Conservation (phyloP, 805 yeast species). For the Candida wancherniae region DNA sequence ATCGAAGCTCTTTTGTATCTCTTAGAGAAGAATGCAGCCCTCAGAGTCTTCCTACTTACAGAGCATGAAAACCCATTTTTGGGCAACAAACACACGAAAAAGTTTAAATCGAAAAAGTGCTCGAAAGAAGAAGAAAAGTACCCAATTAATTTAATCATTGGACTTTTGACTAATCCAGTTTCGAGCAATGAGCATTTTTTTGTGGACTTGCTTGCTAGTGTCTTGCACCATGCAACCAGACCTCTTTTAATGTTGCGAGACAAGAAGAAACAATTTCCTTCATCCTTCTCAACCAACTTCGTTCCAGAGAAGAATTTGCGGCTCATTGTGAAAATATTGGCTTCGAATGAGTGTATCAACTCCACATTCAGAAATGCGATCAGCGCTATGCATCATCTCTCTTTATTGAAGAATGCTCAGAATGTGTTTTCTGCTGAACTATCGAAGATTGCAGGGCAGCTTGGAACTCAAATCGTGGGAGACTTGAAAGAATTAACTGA, state of each 20-base stretch:
- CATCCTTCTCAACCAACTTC: constrained; percentile 27
- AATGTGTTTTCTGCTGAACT: constrained; percentile 63
- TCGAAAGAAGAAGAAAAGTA: constrained; percentile 40
- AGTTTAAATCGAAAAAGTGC: constrained; percentile 29
- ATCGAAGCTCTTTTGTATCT: constrained; percentile 70
- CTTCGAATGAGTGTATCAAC: constrained; percentile 80
- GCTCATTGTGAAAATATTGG: constrained; percentile 59
- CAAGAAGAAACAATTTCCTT: constrained; percentile 32
- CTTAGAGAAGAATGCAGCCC: constrained; percentile 59
- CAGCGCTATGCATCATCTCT: constrained; percentile 72
- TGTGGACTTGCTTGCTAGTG: constrained; percentile 71
- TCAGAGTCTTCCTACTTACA: constrained; percentile 69
- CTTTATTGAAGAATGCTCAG: constrained; percentile 56
- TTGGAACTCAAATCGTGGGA: constrained; percentile 50
- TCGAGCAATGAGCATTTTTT: constrained; percentile 68
- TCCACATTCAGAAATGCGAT: constrained; percentile 81
- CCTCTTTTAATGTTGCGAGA: constrained; percentile 52
- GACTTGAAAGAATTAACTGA: constrained; percentile 50
- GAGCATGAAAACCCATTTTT: constrained; percentile 58
- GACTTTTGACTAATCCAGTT: constrained; percentile 56
- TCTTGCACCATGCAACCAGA: constrained; percentile 71
- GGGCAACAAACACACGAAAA: constrained; percentile 27
- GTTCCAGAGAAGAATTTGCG: constrained; percentile 61
- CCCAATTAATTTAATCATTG: constrained; percentile 68
- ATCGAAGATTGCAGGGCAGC: constrained; percentile 54